Evolutionary conservation across 495 filamentous ascomycete genomes (phyloP).

Genomic region (Neurospora sp.): DNA sequence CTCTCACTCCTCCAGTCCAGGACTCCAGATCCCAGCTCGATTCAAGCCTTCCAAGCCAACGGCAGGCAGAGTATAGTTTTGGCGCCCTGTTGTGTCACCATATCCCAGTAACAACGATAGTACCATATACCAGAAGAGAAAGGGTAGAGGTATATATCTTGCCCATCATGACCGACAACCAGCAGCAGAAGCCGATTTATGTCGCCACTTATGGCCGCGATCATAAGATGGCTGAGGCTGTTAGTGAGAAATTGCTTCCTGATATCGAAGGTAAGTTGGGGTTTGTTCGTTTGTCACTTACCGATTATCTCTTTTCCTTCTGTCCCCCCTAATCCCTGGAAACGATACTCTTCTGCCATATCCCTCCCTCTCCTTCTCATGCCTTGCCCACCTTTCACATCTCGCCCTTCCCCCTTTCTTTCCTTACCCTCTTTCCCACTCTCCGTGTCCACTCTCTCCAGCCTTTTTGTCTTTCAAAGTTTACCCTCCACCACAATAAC

Average conservation of each 20-base stretch:
- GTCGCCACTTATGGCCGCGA: constrained; percentile 23
- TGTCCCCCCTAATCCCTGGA: too few species aligned
- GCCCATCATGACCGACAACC: not conserved
- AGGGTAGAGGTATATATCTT: not conserved
- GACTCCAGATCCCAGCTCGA: not conserved
- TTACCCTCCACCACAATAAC: too few species aligned
- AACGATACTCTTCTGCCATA: too few species aligned
- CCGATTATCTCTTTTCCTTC: too few species aligned
- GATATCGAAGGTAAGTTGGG: constrained; percentile 18
- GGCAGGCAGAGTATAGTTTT: not conserved
- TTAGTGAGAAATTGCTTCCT: constrained; percentile 20
- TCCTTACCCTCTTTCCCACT: too few species aligned
- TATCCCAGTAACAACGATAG: not conserved
- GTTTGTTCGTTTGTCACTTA: not conserved
- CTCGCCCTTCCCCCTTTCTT: too few species aligned
- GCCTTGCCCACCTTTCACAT: too few species aligned
- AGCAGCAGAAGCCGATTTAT: constrained; percentile 11
- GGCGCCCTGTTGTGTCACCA: not conserved
- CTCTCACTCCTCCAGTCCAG: not conserved
- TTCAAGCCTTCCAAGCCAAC: not conserved
- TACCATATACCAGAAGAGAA: not conserved
- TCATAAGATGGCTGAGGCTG: constrained; percentile 16
- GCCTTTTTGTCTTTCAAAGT: too few species aligned
- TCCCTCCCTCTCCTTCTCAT: too few species aligned
- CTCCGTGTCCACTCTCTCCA: too few species aligned